phyloP scores from a whole-genome alignment of 1,284 basidiomycete genomes.

The Hypsizygus ulmarius region DNA sequence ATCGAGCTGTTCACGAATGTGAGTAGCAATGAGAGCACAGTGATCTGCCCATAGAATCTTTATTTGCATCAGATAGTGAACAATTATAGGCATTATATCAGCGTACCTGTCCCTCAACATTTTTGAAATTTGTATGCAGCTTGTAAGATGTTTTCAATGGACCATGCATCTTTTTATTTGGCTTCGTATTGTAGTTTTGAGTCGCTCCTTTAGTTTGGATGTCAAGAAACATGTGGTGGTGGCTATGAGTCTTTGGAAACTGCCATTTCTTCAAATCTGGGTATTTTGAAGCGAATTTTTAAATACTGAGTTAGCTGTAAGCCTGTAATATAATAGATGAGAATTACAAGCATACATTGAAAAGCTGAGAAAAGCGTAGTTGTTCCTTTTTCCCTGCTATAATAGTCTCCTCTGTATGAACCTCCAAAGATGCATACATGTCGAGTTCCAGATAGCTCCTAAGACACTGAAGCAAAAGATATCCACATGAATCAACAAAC shows the following conservation, averaged over 20 bases:
- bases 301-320: too few species aligned
- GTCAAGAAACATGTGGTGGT: conserved; percentile 23
- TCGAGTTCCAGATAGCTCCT: conserved; percentile 7
- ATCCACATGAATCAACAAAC: neutral
- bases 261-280: conserved; percentile 11
- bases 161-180: conserved; percentile 21
- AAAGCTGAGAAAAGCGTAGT: too few species aligned
- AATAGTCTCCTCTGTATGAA: conserved; percentile 8
- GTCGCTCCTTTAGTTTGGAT: conserved; percentile 26
- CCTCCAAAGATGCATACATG: conserved; percentile 12
- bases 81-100: neutral
- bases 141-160: conserved; percentile 19
- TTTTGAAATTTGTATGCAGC: conserved; percentile 28
- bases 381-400: conserved; percentile 10
- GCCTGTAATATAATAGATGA: too few species aligned
- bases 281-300: too few species aligned
- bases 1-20: conserved; percentile 19
- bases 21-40: conserved; percentile 10
- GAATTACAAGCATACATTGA: too few species aligned
- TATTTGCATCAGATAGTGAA: neutral
- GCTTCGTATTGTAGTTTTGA: conserved; percentile 25
- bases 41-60: conserved; percentile 28
- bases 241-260: conserved; percentile 19
- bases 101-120: conserved; percentile 20
- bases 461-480: conserved; percentile 8